phyloP scores from a whole-genome alignment of 345 rosid species.

The Gossypium mustelinum region DNA sequence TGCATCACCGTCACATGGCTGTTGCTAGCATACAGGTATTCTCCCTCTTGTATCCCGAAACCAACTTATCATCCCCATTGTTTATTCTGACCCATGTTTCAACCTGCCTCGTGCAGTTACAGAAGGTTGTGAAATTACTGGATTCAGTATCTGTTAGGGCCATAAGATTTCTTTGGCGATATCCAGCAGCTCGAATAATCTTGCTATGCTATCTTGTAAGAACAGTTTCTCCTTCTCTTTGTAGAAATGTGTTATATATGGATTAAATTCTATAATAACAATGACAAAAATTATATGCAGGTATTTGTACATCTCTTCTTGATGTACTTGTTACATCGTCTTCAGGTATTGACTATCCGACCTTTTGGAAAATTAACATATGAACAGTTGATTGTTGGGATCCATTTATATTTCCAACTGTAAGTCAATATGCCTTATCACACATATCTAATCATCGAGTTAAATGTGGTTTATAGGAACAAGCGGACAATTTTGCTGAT shows the following conservation, averaged over 20 bases:
- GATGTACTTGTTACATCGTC: slow-evolving; percentile 95
- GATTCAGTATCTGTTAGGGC: slow-evolving; percentile 97
- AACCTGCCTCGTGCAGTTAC: slow-evolving; percentile 52
- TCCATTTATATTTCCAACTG: not conserved
- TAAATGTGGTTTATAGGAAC: slow-evolving; percentile 48
- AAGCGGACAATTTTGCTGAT: slow-evolving; percentile 64
- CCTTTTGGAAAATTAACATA: not conserved
- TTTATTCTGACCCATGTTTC: slow-evolving; percentile 14
- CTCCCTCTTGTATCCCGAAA: slow-evolving; percentile 7
- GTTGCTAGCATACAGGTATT: slow-evolving; percentile 76
- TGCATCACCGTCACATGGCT: slow-evolving; percentile 82
- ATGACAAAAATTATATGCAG: slow-evolving; percentile 34
- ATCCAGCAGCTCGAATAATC: slow-evolving; percentile 80
- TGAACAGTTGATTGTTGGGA: not conserved
- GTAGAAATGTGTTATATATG: not conserved
- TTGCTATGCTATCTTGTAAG: slow-evolving; percentile 85
- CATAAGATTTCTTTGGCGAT: slow-evolving; percentile 93
- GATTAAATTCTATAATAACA: slow-evolving; percentile 15
- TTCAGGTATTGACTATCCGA: slow-evolving; percentile 55
- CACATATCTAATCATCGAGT: not conserved
- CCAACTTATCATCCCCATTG: slow-evolving; percentile 5
- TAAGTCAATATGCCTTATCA: not conserved
- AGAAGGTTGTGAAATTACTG: slow-evolving; percentile 82
- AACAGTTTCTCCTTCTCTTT: slow-evolving; percentile 7
- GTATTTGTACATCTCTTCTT: slow-evolving; percentile 93